Evolutionary conservation across 352 stramenopile genomes (phyloP).

Genomic region (Pythium scleroteichum): DNA sequence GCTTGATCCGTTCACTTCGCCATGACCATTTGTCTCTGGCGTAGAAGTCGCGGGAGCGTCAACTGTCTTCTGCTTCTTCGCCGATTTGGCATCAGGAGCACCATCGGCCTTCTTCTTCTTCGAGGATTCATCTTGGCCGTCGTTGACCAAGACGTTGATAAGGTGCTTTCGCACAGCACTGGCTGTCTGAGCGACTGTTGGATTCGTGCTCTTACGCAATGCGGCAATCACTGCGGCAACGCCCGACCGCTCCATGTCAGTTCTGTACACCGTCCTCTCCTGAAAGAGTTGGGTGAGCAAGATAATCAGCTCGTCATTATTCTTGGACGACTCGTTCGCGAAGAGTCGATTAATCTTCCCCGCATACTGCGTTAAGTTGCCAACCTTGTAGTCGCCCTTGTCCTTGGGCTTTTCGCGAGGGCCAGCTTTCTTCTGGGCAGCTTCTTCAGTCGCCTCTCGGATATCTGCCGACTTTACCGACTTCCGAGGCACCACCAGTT

Average conservation of each 20-base stretch:
- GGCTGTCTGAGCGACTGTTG: conserved; percentile 66
- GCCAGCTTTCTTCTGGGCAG: conserved; percentile 56
- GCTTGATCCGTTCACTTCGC: background rate
- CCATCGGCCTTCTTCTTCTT: conserved; percentile 42
- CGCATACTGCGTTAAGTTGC: conserved; percentile 53
- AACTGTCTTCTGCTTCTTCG: conserved; percentile 48
- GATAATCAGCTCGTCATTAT: conserved; percentile 71
- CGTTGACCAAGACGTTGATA: conserved; percentile 62
- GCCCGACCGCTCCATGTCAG: conserved; percentile 68
- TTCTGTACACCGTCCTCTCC: conserved; percentile 68
- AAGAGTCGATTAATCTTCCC: conserved; percentile 64
- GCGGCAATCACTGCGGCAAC: conserved; percentile 65
- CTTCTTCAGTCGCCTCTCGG: conserved; percentile 70
- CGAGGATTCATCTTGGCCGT: conserved; percentile 34
- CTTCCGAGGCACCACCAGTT: conserved; percentile 74
- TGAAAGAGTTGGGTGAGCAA: conserved; percentile 76
- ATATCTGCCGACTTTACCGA: conserved; percentile 78
- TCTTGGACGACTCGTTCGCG: conserved; percentile 70
- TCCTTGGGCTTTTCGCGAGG: conserved; percentile 53
- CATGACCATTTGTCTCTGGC: conserved; percentile 7
- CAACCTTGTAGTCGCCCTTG: conserved; percentile 68
- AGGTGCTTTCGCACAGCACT: conserved; percentile 80
- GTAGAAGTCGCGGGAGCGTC: conserved; percentile 23
- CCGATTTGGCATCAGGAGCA: conserved; percentile 22
- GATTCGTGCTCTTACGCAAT: conserved; percentile 68